Base-by-base conservation (phyloP, 371 early-diverging fungal species). In the Fennellomyces sp. region DNA sequence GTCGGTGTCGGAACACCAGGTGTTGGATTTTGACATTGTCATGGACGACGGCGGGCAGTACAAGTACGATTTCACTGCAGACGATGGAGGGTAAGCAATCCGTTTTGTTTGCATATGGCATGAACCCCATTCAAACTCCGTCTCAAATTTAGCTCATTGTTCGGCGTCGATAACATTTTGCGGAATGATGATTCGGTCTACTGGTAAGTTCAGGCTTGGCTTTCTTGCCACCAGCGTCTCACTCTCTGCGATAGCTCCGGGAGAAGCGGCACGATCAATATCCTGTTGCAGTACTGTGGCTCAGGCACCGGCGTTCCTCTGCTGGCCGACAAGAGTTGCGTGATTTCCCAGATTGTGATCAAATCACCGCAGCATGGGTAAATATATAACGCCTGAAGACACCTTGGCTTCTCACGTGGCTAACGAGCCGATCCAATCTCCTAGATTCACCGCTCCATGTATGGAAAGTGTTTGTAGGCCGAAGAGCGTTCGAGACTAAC, bases 371-470 rank as follows among this genome's bases (percentile, higher is more conserved):
- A 52, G 31, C 59, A 64, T 33, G 71, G 71, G 53, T 71, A 64
- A 50, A 36, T 33, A n/a, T 12, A 25, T 27, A 1, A 31, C 19
- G 31, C 5, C 15, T 17, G 25, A 3, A n/a, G 2, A 12, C 4
- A 29, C n/a, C 30, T 28, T 60, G 7, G 8, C 31, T 31, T 51
- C 38, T 17, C 29, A 31, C 27, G 38, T 17, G 13, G 15, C 6
- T 28, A 30, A 17, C 27, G n/a, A 17, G 26, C 27, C 21, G n/a
- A 8, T 13, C 12, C 15, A 13, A 12, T 28, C 5, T 38, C 23
- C n/a, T 28, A 66, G 67, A 35, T 66, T 62, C 29, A 71, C 71
- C 1, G 71, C 71, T 26, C 71, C 71, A 61, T 71, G 71, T 52
- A 50, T 33, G 50, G n/a, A n/a, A n/a, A n/a, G n/a, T n/a, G n/a